Percentiles rank a stretch among this genome's conserved stretches.
Evolutionary conservation across 257 asterid genomes (phyloP).

Genomic region (Przewalskia tangutica): DNA sequence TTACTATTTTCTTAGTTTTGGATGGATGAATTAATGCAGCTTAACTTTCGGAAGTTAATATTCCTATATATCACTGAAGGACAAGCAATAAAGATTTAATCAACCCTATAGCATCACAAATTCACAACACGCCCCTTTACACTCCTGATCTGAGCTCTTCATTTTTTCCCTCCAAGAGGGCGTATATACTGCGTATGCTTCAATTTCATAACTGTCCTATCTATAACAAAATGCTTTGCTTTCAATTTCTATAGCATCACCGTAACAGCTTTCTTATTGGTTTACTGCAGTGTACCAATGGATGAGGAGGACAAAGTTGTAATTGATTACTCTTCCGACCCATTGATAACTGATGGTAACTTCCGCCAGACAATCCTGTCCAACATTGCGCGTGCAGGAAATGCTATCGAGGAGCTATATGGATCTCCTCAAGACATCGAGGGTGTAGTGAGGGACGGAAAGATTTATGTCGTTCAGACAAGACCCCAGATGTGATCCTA

Average conservation of each 20-base stretch:
- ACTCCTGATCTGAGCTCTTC: not conserved
- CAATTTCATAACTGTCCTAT: not conserved
- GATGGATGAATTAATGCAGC: not conserved
- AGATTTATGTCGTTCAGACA: constrained; percentile 90
- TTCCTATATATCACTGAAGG: not conserved
- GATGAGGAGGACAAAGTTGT: constrained; percentile 81
- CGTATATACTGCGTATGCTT: not conserved
- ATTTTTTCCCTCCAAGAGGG: not conserved
- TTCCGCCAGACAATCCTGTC: constrained; percentile 64
- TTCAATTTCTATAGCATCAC: not conserved
- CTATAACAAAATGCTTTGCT: not conserved
- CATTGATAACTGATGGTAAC: constrained; percentile 42
- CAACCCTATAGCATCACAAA: not conserved
- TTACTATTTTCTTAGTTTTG: not conserved
- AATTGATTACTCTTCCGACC: constrained; percentile 77
- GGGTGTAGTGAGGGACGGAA: constrained; percentile 86
- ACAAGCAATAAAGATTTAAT: not conserved
- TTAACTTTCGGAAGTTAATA: not conserved
- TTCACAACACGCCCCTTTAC: not conserved
- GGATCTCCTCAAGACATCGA: constrained; percentile 94
- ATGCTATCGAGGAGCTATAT: constrained; percentile 69
- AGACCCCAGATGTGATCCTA: constrained; percentile 78
- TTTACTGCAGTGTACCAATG: constrained; percentile 78
- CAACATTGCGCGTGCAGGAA: constrained; percentile 78
- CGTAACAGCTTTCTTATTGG: not conserved